Evolutionary conservation across 768 basidiomycete species (phyloP).

Genomic region (Tylopilus subfusipes): DNA sequence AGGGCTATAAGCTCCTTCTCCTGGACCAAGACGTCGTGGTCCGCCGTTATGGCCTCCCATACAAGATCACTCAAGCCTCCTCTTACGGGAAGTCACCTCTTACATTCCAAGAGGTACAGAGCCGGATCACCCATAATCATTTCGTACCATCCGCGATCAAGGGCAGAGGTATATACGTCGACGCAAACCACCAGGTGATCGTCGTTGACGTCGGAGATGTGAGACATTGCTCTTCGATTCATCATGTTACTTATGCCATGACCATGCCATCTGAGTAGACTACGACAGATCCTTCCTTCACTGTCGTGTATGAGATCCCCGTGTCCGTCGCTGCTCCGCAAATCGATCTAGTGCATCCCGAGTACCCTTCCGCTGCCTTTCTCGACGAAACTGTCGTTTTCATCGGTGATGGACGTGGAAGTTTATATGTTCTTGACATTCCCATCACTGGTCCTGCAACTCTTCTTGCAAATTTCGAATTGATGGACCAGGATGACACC

Average conservation of each 20-base stretch:
- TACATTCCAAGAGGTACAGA: conserved; percentile 79
- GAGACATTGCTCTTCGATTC: conserved; percentile 27
- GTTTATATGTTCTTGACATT: conserved; percentile 56
- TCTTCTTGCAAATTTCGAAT: conserved; percentile 51
- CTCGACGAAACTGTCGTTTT: conserved; percentile 47
- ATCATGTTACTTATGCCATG: conserved; percentile 5
- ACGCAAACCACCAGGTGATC: conserved; percentile 58
- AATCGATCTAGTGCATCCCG: conserved; percentile 44
- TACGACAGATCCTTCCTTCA: conserved; percentile 48
- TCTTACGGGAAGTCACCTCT: conserved; percentile 58
- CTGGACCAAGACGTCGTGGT: conserved; percentile 56
- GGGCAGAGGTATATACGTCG: conserved; percentile 61
- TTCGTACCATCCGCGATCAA: conserved; percentile 48
- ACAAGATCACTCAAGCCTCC: conserved; percentile 48
- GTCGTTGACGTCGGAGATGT: conserved; percentile 57
- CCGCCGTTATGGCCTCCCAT: conserved; percentile 47
- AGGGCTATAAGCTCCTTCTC: conserved; percentile 73
- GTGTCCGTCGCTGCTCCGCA: conserved; percentile 43
- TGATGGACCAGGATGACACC: conserved; percentile 27
- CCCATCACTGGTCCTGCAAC: conserved; percentile 37
- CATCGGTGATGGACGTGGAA: conserved; percentile 69
- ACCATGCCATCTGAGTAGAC: conserved; percentile 42
- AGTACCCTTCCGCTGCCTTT: conserved; percentile 74
- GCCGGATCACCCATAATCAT: conserved; percentile 83
- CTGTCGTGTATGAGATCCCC: conserved; percentile 58